Conservation (phyloP, 2,329 filamentous ascomycete genomes). For the Cladosporium sp. region DNA sequence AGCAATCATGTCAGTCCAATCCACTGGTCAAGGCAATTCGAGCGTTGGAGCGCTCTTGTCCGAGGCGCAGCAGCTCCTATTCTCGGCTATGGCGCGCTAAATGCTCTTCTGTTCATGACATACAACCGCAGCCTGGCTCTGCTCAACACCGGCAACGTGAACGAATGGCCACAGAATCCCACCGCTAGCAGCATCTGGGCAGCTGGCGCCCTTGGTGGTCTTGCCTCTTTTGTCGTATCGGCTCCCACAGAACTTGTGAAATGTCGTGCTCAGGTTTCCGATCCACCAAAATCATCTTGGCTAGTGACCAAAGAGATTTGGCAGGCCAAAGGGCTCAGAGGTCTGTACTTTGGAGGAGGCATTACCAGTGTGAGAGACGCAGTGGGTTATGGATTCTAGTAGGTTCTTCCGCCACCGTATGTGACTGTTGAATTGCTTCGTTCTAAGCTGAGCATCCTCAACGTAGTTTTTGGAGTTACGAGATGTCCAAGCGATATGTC, state of each 20-base stretch:
- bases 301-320: conserved; percentile 29
- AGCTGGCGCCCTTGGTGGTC: conserved; percentile 74
- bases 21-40: conserved; percentile 3
- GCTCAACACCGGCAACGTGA: conserved; percentile 42
- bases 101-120: conserved; percentile 81
- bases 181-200: conserved; percentile 50
- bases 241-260: conserved; percentile 89
- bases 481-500: conserved; percentile 63
- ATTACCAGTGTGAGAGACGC: conserved; percentile 81
- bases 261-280: conserved; percentile 73
- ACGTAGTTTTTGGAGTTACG: conserved; percentile 78
- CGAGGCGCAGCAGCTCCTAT: conserved; percentile 78
- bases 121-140: conserved; percentile 78
- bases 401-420: conserved; percentile 27
- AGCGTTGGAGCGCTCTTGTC: conserved; percentile 25
- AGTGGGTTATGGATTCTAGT: conserved; percentile 94
- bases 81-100: conserved; percentile 83
- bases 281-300: conserved; percentile 26
- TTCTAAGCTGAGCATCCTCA: neutral
- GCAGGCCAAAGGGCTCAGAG: conserved; percentile 50
- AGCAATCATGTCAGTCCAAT: conserved; percentile 14
- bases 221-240: conserved; percentile 81
- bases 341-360: conserved; percentile 74
- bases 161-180: conserved; percentile 16
- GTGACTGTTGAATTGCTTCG: neutral